A percentile compares a stretch with the other conserved stretches of the same genome.
Conservation (phyloP, 2,329 filamentous ascomycete species). For the Sordariomycetes sp. region DNA sequence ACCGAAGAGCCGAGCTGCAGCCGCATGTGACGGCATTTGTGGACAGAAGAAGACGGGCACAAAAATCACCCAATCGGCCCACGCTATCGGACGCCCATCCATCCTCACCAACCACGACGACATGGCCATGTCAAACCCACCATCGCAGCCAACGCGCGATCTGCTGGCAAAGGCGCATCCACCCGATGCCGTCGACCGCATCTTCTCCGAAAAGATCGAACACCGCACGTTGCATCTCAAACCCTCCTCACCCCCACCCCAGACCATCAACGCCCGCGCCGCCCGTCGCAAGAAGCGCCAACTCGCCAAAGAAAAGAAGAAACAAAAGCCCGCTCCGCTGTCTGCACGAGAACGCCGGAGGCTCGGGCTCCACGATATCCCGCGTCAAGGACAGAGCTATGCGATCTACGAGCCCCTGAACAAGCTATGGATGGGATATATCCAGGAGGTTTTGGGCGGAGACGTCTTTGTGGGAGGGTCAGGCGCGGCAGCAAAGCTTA, state of each 20-base stretch:
- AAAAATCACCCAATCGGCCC: no score
- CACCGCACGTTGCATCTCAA: constrained; percentile 73
- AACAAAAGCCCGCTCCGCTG: constrained; percentile 55
- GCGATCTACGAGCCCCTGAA: constrained; percentile 70
- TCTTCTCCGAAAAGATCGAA: constrained; percentile 76
- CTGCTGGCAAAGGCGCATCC: constrained; percentile 75
- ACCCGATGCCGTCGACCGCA: constrained; percentile 57
- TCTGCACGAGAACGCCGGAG: constrained; percentile 70
- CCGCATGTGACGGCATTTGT: background rate
- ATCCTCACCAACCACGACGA: no score
- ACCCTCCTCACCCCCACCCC: constrained; percentile 58
- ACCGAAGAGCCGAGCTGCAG: background rate
- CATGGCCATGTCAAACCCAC: no score
- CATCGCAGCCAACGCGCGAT: constrained; percentile 43
- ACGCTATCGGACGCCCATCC: no score
- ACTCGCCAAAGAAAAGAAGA: constrained; percentile 35
- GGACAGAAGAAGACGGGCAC: no score
- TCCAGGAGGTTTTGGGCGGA: constrained; percentile 67
- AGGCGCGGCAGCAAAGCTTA: constrained; percentile 62
- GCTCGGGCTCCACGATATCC: constrained; percentile 66
- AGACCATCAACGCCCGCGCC: constrained; percentile 46
- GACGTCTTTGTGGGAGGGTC: constrained; percentile 47
- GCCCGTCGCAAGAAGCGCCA: constrained; percentile 39
- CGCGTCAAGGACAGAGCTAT: constrained; percentile 53
- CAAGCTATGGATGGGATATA: constrained; percentile 74